Evolutionary conservation across 2,329 filamentous ascomycete genomes (phyloP).

Genomic region (Pyricularia sp.): DNA sequence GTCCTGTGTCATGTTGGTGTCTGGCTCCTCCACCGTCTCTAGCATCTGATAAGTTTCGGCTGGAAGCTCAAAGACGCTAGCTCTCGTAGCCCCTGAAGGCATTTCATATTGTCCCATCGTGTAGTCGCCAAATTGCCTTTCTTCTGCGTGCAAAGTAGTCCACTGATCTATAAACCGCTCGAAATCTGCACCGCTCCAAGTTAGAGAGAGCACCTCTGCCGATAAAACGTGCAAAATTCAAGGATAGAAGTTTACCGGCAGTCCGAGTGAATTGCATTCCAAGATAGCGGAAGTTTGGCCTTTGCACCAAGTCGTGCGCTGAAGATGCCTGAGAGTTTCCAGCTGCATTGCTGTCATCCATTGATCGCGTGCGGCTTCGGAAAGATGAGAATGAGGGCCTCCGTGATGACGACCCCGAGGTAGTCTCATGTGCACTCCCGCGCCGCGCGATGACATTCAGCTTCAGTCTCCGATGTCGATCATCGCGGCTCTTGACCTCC

Average conservation of each 20-base stretch:
- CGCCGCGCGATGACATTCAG: slow-evolving; percentile 27
- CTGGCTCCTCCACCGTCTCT: slow-evolving; percentile 20
- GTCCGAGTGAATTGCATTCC: slow-evolving; percentile 39
- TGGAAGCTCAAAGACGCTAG: slow-evolving; percentile 12
- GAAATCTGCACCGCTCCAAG: slow-evolving; percentile 24
- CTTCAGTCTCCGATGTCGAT: slow-evolving; percentile 33
- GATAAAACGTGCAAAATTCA: not conserved
- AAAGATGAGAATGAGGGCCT: slow-evolving; percentile 34
- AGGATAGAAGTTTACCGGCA: slow-evolving; percentile 26
- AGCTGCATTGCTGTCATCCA: slow-evolving; percentile 53
- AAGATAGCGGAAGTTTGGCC: slow-evolving; percentile 36
- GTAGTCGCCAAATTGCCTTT: slow-evolving; percentile 33
- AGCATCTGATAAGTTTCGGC: slow-evolving; percentile 13
- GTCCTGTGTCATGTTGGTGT: slow-evolving; percentile 5
- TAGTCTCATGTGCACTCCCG: slow-evolving; percentile 28
- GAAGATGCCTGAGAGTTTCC: slow-evolving; percentile 53
- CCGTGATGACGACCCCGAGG: slow-evolving; percentile 15
- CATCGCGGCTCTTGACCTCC: slow-evolving; percentile 35
- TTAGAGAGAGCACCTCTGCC: not conserved
- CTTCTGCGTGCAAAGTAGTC: slow-evolving; percentile 34
- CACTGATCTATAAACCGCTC: slow-evolving; percentile 36
- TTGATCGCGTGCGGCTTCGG: slow-evolving; percentile 26
- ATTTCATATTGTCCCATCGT: not conserved
- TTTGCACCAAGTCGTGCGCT: slow-evolving; percentile 9
- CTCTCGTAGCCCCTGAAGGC: not conserved